These are phyloP conservation scores for Berberis thunbergii DNA, from an alignment of 164 flowering plant species.

Conservation along the genomic window DNA sequence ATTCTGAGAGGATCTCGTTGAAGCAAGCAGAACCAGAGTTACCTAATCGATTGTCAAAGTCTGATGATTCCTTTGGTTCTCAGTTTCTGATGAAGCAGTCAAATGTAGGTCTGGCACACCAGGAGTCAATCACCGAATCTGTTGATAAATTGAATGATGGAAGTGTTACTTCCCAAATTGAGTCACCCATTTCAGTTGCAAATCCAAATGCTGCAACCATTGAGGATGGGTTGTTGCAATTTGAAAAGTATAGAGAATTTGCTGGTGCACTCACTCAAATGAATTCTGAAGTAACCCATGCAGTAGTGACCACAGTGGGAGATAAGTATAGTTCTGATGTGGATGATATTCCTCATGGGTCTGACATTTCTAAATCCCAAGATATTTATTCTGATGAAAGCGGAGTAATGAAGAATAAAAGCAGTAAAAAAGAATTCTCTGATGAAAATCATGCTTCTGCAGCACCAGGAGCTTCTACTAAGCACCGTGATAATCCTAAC, in stretches of 20 bases:
- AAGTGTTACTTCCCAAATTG: conserved; percentile 15
- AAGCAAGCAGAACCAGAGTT: conserved; percentile 53
- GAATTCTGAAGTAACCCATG: conserved; percentile 18
- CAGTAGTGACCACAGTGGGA: conserved; percentile 4
- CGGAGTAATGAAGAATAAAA: conserved; percentile 11
- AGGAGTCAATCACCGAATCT: conserved; percentile 30
- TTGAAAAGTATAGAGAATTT: conserved; percentile 27
- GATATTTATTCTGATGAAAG: conserved; percentile 5
- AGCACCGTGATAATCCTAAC: conserved; percentile 25
- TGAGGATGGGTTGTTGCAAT: conserved; percentile 30
- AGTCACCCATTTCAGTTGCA: conserved; percentile 17
- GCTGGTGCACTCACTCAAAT: conserved; percentile 20
- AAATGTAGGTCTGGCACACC: conserved; percentile 26
- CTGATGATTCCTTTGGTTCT: conserved; percentile 64
- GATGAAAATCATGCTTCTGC: conserved; percentile 12
- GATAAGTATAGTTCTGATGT: conserved; percentile 7
- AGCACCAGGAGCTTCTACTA: conserved; percentile 15
- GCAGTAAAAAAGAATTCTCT: conserved; percentile 10
- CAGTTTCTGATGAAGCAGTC: conserved; percentile 40
- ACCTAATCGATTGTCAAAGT: conserved; percentile 58
- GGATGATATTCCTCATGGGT: conserved; percentile 2
- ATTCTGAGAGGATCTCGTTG: conserved; percentile 61
- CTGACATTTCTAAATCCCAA: neutral
- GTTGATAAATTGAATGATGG: conserved; percentile 27
- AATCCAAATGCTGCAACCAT: conserved; percentile 23